Conservation (phyloP, 1,284 basidiomycete genomes). For the Vanrija humicola region DNA sequence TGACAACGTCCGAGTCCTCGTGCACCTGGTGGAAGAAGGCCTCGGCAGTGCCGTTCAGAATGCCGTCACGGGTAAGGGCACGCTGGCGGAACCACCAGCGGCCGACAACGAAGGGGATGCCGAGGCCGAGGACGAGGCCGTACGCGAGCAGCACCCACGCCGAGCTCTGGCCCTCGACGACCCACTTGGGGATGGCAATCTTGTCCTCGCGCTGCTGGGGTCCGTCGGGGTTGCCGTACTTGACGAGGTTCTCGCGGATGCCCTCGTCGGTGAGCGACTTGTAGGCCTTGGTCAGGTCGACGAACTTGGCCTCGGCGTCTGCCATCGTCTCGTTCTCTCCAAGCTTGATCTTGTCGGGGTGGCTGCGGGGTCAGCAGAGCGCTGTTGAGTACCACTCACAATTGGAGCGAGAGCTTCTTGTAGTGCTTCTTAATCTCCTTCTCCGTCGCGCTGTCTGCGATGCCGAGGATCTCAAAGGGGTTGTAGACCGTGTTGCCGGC, state of each 20-base stretch:
- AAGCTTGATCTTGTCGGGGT: slow-evolving; percentile 93
- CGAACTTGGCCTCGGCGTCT: slow-evolving; percentile 81
- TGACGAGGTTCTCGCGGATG: slow-evolving; percentile 84
- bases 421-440: slow-evolving; percentile 96
- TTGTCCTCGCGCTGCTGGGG: slow-evolving; percentile 92
- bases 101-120: slow-evolving; percentile 82
- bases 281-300: slow-evolving; percentile 96
- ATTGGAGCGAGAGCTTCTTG: slow-evolving; percentile 86
- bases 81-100: slow-evolving; percentile 98
- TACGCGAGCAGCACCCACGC: slow-evolving; percentile 86
- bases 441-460: slow-evolving; percentile 65
- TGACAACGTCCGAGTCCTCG: slow-evolving; percentile 72
- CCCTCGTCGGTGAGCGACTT: slow-evolving; percentile 95
- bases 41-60: slow-evolving; percentile 78
- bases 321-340: slow-evolving; percentile 82
- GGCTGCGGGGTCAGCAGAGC: slow-evolving; percentile 54
- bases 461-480: slow-evolving; percentile 89
- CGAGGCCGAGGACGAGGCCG: slow-evolving; percentile 78
- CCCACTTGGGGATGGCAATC: slow-evolving; percentile 92
- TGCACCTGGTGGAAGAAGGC: slow-evolving; percentile 81
- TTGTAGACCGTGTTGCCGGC: slow-evolving; percentile 74
- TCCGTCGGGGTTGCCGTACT: slow-evolving; percentile 95
- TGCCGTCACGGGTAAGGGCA: slow-evolving; percentile 86
- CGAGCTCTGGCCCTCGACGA: slow-evolving; percentile 87
- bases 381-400: slow-evolving; percentile 55